Evolutionary conservation across 768 basidiomycete genomes (phyloP).

Genomic region (Pisolithus tinctorius): DNA sequence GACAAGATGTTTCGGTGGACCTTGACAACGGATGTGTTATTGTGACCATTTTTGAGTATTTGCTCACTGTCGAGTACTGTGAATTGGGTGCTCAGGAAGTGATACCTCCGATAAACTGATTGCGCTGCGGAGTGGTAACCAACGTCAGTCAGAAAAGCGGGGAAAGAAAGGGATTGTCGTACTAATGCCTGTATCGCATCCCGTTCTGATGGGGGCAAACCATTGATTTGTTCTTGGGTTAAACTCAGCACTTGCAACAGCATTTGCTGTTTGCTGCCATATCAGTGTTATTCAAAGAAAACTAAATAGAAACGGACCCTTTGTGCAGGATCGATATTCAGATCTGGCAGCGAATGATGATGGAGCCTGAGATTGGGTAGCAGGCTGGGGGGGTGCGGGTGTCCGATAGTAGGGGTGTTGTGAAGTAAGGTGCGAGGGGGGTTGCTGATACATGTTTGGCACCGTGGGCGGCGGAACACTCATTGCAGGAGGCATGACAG

Average conservation of each 20-base stretch:
- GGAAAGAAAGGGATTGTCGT: slow-evolving; percentile 30
- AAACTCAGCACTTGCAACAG: slow-evolving; percentile 80
- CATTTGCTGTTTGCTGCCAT: slow-evolving; percentile 50
- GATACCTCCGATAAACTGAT: slow-evolving; percentile 25
- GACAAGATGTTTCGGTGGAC: too few relatives aligned
- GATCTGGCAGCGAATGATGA: slow-evolving; percentile 28
- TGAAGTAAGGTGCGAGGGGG: slow-evolving; percentile 24
- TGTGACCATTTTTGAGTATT: too few relatives aligned
- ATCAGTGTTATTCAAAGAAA: slow-evolving; percentile 15
- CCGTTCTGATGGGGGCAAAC: slow-evolving; percentile 70
- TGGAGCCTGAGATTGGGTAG: slow-evolving; percentile 23
- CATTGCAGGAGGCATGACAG: slow-evolving; percentile 28
- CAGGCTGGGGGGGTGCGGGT: slow-evolving; percentile 25
- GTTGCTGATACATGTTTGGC: slow-evolving; percentile 22
- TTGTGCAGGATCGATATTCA: slow-evolving; percentile 43
- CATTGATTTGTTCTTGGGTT: slow-evolving; percentile 77
- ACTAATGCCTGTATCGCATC: slow-evolving; percentile 79
- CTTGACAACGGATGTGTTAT: too few relatives aligned
- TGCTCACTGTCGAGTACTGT: too few relatives aligned
- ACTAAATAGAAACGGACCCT: slow-evolving; percentile 29
- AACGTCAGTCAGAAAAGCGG: background rate
- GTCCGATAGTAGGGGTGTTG: slow-evolving; percentile 28
- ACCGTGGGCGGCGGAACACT: slow-evolving; percentile 23
- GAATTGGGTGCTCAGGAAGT: slow-evolving; percentile 9
- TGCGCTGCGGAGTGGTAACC: slow-evolving; percentile 17